A percentile compares a stretch with the other conserved stretches of the same genome.
phyloP scores from a whole-genome alignment of 495 filamentous ascomycete genomes.

The Tuber brumale region DNA sequence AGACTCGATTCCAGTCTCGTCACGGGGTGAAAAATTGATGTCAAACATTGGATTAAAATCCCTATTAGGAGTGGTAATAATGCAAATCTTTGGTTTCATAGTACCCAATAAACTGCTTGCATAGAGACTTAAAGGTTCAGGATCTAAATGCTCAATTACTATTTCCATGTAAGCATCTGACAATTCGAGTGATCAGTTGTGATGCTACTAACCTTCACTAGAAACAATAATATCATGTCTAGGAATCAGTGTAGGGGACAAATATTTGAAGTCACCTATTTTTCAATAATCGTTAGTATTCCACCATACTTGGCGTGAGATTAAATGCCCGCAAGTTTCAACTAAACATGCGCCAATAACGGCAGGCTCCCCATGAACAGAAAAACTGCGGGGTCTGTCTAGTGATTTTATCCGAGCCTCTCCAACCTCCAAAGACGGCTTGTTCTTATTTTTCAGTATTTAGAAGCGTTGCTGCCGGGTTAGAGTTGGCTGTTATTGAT shows the following conservation, averaged over 20 bases:
- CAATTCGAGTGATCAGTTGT: slow-evolving; percentile 25
- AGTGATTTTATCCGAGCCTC: too few relatives aligned
- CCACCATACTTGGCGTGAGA: too few relatives aligned
- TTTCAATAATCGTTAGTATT: neutral
- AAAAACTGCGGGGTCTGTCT: too few relatives aligned
- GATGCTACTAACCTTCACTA: slow-evolving; percentile 33
- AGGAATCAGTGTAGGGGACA: slow-evolving; percentile 17
- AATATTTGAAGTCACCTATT: slow-evolving; percentile 30
- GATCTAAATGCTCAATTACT: slow-evolving; percentile 42
- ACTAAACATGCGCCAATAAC: too few relatives aligned
- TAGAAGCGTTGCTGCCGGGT: too few relatives aligned
- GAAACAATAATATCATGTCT: slow-evolving; percentile 36
- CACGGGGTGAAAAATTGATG: slow-evolving; percentile 18
- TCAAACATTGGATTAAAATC: slow-evolving; percentile 41
- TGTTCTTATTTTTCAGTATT: too few relatives aligned
- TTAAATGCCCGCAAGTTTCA: too few relatives aligned
- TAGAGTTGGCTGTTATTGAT: too few relatives aligned
- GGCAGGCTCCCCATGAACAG: too few relatives aligned
- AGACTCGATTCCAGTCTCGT: neutral
- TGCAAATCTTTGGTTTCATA: slow-evolving; percentile 36
- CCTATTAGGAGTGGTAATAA: slow-evolving; percentile 40
- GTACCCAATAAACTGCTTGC: slow-evolving; percentile 32
- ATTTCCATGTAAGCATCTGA: slow-evolving; percentile 4
- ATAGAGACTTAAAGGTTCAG: slow-evolving; percentile 29
- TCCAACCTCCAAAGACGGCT: too few relatives aligned